Percentiles rank a stretch among this genome's conserved stretches.
phyloP scores from a whole-genome alignment of 106 monocot species.

The Agapanthus africanus region DNA sequence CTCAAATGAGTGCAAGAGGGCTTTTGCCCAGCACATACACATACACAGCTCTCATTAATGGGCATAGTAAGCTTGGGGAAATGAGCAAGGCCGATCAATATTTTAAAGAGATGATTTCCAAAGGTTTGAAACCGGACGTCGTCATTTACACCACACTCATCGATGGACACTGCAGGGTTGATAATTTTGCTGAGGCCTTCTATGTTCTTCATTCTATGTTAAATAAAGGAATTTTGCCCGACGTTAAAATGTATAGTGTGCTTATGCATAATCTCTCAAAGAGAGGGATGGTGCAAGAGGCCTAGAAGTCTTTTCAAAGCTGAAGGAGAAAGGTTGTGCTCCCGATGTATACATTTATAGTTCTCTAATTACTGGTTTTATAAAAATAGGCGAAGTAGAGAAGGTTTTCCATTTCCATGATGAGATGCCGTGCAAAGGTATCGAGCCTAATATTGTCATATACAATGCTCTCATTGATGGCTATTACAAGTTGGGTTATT shows the following conservation, averaged over 20 bases:
- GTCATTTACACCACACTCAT: constrained; percentile 63
- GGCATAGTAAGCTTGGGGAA: constrained; percentile 47
- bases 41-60: constrained; percentile 55
- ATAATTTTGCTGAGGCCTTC: constrained; percentile 38
- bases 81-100: constrained; percentile 50
- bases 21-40: constrained; percentile 63
- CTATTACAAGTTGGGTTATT: constrained; percentile 46
- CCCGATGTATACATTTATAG: constrained; percentile 64
- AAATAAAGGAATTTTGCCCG: constrained; percentile 41
- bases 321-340: constrained; percentile 46
- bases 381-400: constrained; percentile 37
- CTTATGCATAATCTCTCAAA: constrained; percentile 62
- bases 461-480: constrained; percentile 77
- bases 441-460: constrained; percentile 62
- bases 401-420: constrained; percentile 46
- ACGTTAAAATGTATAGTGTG: constrained; percentile 55
- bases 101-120: constrained; percentile 53
- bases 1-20: constrained; percentile 41
- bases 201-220: constrained; percentile 39
- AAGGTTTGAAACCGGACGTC: constrained; percentile 50
- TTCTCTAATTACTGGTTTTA: constrained; percentile 60
- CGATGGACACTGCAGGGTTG: constrained; percentile 54
- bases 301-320: constrained; percentile 47
- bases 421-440: constrained; percentile 49
- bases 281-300: constrained; percentile 50